Evolutionary conservation across 345 rosid genomes (phyloP), one percentile per base, ranked within the genome.

Genomic region (Heritiera fomes): DNA sequence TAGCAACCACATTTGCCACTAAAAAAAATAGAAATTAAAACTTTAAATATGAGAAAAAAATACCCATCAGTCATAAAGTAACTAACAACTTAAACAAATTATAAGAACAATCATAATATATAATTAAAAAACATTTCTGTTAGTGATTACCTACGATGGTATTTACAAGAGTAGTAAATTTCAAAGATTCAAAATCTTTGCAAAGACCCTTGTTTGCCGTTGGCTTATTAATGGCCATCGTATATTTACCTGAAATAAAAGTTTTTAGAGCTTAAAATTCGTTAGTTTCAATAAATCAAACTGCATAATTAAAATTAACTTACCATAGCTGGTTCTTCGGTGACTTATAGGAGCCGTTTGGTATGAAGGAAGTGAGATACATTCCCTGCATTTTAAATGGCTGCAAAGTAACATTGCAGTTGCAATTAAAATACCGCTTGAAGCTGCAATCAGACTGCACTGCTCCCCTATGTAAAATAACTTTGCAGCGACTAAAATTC

Each of bases 1-100:
- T 75, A 40, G 91, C 82, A 41, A 83, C 84, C 90, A 95, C 85
- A 80, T 89, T 91, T 70, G 91, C 87, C 76, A 82, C 98, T 94
- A 91, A 47, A 55, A n/a, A 84, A 79, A 65, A 61, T 53, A 0
- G 2, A 59, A 28, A 23, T 18, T 2, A 50, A 50, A 41, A 72
- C 0, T 30, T 32, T 30, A 61, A 52, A 52, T 40, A 66, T 28
- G n/a, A 64, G 62, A 56, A 69, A 72, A 63, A 14, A 61, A 72
- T 17, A 71, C 8, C 53, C 55, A 28, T 49, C 43, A 70, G 41
- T 49, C 40, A 50, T 23, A 30, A 70, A 49, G 58, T n/a, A n/a
- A n/a, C n/a, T 14, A 23, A 47, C 38, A 70, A 13, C n/a, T 70
- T 7, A 49, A 50, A 3, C 32, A 47, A 49, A 49, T 15, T 47